phyloP scores from a whole-genome alignment of 2,329 filamentous ascomycete species.

The Thermothelomyces thermophilus region DNA sequence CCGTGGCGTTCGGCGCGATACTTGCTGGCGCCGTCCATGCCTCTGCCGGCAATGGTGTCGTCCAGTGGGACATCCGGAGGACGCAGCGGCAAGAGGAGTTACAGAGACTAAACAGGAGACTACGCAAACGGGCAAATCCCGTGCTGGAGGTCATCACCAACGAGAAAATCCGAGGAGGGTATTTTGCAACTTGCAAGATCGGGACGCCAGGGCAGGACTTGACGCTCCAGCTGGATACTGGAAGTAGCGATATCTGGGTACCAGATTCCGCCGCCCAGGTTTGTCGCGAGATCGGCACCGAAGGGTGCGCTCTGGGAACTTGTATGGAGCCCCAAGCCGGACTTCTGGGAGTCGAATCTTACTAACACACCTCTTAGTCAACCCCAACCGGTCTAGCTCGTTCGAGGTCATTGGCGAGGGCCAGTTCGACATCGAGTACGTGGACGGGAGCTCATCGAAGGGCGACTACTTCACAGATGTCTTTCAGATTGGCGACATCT shows the following conservation, averaged over 20 bases:
- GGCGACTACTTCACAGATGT: slow-evolving; percentile 55
- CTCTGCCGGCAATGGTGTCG: slow-evolving; percentile 27
- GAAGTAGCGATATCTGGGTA: slow-evolving; percentile 60
- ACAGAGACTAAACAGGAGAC: slow-evolving; percentile 26
- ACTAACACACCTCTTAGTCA: slow-evolving; percentile 34
- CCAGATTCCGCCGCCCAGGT: slow-evolving; percentile 26
- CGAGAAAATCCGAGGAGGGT: slow-evolving; percentile 40
- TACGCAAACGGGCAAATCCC: slow-evolving; percentile 36
- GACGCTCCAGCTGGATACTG: slow-evolving; percentile 56
- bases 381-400: slow-evolving; percentile 39
- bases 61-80: slow-evolving; percentile 44
- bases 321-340: slow-evolving; percentile 19
- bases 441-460: slow-evolving; percentile 49
- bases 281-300: slow-evolving; percentile 2
- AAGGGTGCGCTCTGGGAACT: slow-evolving; percentile 25
- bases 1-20: slow-evolving; percentile 21
- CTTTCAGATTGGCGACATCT: slow-evolving; percentile 47
- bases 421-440: slow-evolving; percentile 54
- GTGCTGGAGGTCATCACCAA: slow-evolving; percentile 41
- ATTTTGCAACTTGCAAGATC: slow-evolving; percentile 50
- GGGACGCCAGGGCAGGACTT: slow-evolving; percentile 53
- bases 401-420: slow-evolving; percentile 37
- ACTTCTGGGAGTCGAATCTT: not conserved
- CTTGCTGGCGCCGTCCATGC: slow-evolving; percentile 23
- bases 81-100: slow-evolving; percentile 24